Evolutionary conservation across 192 early-diverging fungal genomes (phyloP).

Genomic region (Linderina pennispora): DNA sequence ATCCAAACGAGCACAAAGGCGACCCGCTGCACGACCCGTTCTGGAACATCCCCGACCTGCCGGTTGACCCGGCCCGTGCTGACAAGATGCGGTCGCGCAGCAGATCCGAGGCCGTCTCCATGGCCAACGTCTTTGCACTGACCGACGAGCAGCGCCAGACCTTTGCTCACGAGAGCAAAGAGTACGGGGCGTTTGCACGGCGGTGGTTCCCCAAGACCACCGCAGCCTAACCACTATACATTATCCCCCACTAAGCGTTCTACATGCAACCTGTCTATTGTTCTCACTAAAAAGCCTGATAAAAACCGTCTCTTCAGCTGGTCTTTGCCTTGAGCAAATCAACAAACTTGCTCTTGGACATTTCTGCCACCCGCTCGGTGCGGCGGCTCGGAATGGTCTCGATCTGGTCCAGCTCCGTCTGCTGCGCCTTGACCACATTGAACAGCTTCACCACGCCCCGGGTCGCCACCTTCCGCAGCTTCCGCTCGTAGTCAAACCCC

Average conservation of each 20-base stretch:
- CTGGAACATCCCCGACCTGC: conserved; percentile 40
- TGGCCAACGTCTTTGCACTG: conserved; percentile 31
- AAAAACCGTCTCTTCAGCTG: conserved; percentile 1
- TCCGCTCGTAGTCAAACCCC: conserved; percentile 82
- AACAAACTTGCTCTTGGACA: conserved; percentile 66
- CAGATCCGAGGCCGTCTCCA: conserved; percentile 27
- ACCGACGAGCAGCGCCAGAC: conserved; percentile 38
- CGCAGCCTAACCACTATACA: conserved; percentile 1
- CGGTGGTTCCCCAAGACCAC: conserved; percentile 40
- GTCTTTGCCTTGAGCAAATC: conserved; percentile 59
- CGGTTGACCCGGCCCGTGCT: conserved; percentile 22
- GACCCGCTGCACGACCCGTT: conserved; percentile 23
- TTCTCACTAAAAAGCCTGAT: not conserved
- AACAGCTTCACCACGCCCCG: conserved; percentile 91
- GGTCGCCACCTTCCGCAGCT: conserved; percentile 84
- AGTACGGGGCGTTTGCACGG: conserved; percentile 40
- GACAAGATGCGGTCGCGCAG: conserved; percentile 21
- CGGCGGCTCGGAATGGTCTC: conserved; percentile 47
- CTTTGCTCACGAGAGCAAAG: conserved; percentile 32
- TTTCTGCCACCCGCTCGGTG: conserved; percentile 50
- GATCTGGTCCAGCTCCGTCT: conserved; percentile 55
- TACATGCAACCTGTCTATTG: not conserved
- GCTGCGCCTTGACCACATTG: conserved; percentile 87
- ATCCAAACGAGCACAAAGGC: conserved; percentile 19
- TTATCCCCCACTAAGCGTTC: not conserved